Percentiles rank a stretch among this genome's conserved stretches.
Evolutionary conservation across 768 basidiomycete species (phyloP).

Genomic region (Pulveroboletus sp.): DNA sequence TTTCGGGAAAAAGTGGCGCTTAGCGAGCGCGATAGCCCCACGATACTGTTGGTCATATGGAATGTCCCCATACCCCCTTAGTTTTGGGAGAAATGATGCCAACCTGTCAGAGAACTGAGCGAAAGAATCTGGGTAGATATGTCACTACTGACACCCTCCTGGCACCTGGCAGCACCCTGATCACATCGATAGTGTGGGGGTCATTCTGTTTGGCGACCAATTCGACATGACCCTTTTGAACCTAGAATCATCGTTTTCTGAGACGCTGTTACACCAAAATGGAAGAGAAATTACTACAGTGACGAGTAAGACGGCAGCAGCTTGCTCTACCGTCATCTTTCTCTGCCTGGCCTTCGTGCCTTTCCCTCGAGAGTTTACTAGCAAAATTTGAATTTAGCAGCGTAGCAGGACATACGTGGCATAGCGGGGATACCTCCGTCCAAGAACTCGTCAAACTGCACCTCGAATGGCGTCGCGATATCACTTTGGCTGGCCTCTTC

Average conservation of each 20-base stretch:
- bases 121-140: background rate
- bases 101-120: conserved; percentile 16
- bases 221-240: conserved; percentile 26
- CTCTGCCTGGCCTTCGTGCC: conserved; percentile 17
- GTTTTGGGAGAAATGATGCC: conserved; percentile 26
- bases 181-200: conserved; percentile 16
- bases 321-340: conserved; percentile 22
- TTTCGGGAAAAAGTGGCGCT: conserved; percentile 26
- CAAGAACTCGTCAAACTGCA: conserved; percentile 27
- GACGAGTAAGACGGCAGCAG: conserved; percentile 24
- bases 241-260: conserved; percentile 11
- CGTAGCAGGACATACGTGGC: background rate
- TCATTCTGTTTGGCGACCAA: conserved; percentile 14
- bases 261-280: background rate
- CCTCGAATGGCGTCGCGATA: conserved; percentile 15
- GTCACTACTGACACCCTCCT: conserved; percentile 18
- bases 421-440: conserved; percentile 17
- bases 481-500: background rate
- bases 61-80: conserved; percentile 28
- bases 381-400: background rate
- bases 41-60: conserved; percentile 27
- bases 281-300: conserved; percentile 7
- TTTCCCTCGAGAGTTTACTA: conserved; percentile 26
- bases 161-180: conserved; percentile 24
- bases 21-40: conserved; percentile 26